Percentiles rank a stretch among this genome's conserved stretches.
Conservation (phyloP, 108 stramenopile genomes). For the Nannochloropsis granulata region DNA sequence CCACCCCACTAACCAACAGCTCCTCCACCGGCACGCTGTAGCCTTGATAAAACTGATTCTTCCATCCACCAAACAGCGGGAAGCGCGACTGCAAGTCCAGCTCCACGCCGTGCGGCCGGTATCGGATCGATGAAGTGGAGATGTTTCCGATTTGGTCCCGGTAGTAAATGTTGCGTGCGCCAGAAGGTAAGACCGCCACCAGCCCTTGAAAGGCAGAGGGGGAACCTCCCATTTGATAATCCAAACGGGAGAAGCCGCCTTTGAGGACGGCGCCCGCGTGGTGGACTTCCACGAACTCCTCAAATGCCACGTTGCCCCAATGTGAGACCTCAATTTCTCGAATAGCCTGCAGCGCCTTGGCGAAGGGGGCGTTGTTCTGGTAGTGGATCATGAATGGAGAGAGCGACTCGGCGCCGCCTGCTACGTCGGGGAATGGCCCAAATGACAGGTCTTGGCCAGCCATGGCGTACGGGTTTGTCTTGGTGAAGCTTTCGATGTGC, state of each 20-base stretch:
- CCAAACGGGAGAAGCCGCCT: constrained; percentile 39
- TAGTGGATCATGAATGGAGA: constrained; percentile 3
- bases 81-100: constrained; percentile 33
- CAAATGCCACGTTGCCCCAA: constrained; percentile 45
- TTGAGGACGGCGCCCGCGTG: constrained; percentile 18
- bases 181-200: constrained; percentile 20
- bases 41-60: constrained; percentile 42
- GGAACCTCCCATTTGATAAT: constrained; percentile 22
- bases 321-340: constrained; percentile 45
- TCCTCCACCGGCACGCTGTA: constrained; percentile 38
- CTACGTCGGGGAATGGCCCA: constrained; percentile 5
- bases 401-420: not conserved
- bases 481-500: constrained; percentile 2
- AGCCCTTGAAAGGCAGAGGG: constrained; percentile 23
- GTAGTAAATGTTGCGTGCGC: constrained; percentile 41
- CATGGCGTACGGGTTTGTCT: not conserved
- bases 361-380: constrained; percentile 38
- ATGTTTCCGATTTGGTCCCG: constrained; percentile 45
- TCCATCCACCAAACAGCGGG: constrained; percentile 44
- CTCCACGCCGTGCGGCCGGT: constrained; percentile 5
- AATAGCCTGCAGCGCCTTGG: constrained; percentile 24
- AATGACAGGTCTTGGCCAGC: not conserved
- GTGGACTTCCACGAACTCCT: constrained; percentile 22
- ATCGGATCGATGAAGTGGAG: constrained; percentile 17
- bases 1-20: not conserved